phyloP scores from a whole-genome alignment of 352 stramenopile genomes.

The Phytophthora aleatoria region DNA sequence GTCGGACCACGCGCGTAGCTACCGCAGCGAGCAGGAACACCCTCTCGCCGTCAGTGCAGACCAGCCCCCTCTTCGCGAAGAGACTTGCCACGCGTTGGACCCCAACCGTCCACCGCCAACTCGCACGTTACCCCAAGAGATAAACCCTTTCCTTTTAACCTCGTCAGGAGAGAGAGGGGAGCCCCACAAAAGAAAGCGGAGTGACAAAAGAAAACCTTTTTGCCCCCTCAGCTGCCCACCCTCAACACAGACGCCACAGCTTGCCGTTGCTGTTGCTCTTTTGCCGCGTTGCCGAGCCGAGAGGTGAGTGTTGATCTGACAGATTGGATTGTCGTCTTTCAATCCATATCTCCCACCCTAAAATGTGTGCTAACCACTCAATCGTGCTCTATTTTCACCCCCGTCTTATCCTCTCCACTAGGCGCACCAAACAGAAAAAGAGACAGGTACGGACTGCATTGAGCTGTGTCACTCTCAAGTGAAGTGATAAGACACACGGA shows the following conservation, averaged over 20 bases:
- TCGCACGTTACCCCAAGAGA: conserved; percentile 10
- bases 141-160: background rate
- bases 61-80: conserved; percentile 24
- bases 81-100: conserved; percentile 38
- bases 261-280: conserved; percentile 10
- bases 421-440: conserved; percentile 8
- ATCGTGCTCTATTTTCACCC: conserved; percentile 15
- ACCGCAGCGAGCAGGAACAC: conserved; percentile 3
- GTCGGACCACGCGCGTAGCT: conserved; percentile 31
- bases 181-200: conserved; percentile 11
- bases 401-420: conserved; percentile 16
- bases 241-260: background rate
- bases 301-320: conserved; percentile 14
- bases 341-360: conserved; percentile 4
- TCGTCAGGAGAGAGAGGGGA: conserved; percentile 13
- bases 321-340: conserved; percentile 13
- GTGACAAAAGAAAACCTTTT: conserved; percentile 24
- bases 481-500: conserved; percentile 17
- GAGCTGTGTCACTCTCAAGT: background rate
- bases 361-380: conserved; percentile 11
- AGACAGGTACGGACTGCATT: conserved; percentile 32
- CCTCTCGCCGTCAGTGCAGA: conserved; percentile 6
- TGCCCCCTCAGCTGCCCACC: conserved; percentile 11
- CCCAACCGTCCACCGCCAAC: conserved; percentile 32
- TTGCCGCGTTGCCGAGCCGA: conserved; percentile 1